These are phyloP conservation scores for Kockiozyma suomiensis DNA, from an alignment of 805 yeast species.

Conservation along the genomic window DNA sequence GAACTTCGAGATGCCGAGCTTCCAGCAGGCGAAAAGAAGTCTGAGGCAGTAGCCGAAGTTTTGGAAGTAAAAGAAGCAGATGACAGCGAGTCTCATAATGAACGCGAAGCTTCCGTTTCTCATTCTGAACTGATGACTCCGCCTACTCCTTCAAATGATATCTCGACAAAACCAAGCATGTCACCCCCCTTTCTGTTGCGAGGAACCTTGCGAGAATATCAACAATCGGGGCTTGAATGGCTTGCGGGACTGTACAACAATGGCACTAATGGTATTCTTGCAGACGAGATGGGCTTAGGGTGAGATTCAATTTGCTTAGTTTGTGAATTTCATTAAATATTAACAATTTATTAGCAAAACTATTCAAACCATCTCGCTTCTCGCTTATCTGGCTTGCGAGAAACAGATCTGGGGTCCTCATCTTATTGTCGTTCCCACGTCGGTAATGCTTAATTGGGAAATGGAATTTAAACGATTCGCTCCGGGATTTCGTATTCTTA, in stretches of 20 bases:
- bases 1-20: background rate
- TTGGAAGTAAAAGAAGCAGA: conserved; percentile 31
- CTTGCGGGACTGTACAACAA: conserved; percentile 89
- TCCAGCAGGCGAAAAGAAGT: background rate
- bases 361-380: conserved; percentile 86
- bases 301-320: conserved; percentile 2
- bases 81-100: conserved; percentile 22
- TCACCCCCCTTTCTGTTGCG: conserved; percentile 72
- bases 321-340: background rate
- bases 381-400: conserved; percentile 88
- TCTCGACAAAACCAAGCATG: conserved; percentile 39
- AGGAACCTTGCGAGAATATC: conserved; percentile 86
- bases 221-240: conserved; percentile 97
- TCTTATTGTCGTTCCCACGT: conserved; percentile 93
- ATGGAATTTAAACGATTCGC: conserved; percentile 99
- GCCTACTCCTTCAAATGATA: conserved; percentile 22
- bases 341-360: conserved; percentile 55
- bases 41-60: background rate
- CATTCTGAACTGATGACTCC: conserved; percentile 20
- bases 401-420: conserved; percentile 98
- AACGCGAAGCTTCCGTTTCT: conserved; percentile 15
- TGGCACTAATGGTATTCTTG: conserved; percentile 92
- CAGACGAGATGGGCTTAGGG: conserved; percentile 98
- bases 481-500: conserved; percentile 93
- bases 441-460: conserved; percentile 98